Base-by-base conservation (phyloP, 352 stramenopile genomes). In the Pythium monospermum region DNA sequence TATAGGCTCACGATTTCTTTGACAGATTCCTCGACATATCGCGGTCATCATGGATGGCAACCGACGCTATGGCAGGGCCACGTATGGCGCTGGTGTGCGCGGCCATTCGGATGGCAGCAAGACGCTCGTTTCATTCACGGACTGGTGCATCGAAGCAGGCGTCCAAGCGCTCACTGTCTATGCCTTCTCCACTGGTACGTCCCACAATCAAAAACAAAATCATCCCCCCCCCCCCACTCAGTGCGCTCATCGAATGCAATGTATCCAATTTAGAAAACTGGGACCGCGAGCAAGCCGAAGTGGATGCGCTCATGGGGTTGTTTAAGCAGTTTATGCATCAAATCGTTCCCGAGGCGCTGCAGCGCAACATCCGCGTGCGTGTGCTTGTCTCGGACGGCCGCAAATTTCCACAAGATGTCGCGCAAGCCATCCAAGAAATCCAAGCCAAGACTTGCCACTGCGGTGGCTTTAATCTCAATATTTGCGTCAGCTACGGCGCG, bases 1-100 rank as follows among this genome's bases (percentile, higher is more conserved):
- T n/a, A n/a, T n/a, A n/a, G n/a, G n/a, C n/a, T n/a, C n/a, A n/a
- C n/a, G n/a, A n/a, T 28, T 31, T 32, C 15, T 27, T 22, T 46
- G 15, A 19, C 31, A 89, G 66, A 79, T 89, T 35, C 83, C 83
- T 1, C 63, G 71, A 10, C 95, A 99, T 49, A 85, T 99, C 18
- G 96, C 93, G 0, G 87, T 98, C 44, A 97, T 99, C 57, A 98
- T 98, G 76, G 96, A 99, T 57, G 96, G 96, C 32, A 99, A 99
- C 61, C 85, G 91, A 28, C 87, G 96, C 46, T 98, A 96, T 71
- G 93, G 94, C 4, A 93, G 90, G 52, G 71, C 55, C 16, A 89
- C 78, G 32, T 92, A 93, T 53, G 84, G 84, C 22, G 58, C 70
- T 0, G 73, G 78, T 1, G 66, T 93, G 30, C 68, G 74, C 63